Evolutionary conservation across 2,329 filamentous ascomycete species (phyloP).

Genomic region (Aspergillus fumigatiaffinis): DNA sequence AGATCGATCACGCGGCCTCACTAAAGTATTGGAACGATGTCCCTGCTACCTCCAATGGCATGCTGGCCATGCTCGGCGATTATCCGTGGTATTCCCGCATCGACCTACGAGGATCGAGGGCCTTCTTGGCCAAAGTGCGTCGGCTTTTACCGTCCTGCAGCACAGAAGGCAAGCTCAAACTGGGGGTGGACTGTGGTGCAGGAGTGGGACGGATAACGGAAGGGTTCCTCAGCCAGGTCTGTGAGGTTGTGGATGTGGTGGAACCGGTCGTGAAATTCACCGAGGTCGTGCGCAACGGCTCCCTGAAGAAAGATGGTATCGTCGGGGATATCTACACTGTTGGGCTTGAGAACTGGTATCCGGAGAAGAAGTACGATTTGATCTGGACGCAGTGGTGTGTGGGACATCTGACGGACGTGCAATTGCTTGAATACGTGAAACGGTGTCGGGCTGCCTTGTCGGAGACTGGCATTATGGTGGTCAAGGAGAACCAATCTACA

Average conservation of each 20-base stretch:
- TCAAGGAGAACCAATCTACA: constrained; percentile 76
- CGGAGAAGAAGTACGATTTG: constrained; percentile 61
- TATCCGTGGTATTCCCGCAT: constrained; percentile 64
- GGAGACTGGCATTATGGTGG: constrained; percentile 52
- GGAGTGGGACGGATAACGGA: constrained; percentile 81
- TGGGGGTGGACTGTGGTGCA: constrained; percentile 59
- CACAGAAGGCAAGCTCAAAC: constrained; percentile 16
- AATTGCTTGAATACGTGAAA: constrained; percentile 64
- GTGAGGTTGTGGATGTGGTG: constrained; percentile 72
- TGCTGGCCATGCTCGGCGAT: constrained; percentile 58
- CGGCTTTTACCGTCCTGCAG: constrained; percentile 17
- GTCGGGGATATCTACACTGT: constrained; percentile 65
- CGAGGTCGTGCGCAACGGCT: constrained; percentile 47
- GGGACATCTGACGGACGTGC: constrained; percentile 71
- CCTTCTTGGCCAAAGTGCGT: constrained; percentile 64
- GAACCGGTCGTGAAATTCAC: constrained; percentile 85
- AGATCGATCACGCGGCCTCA: constrained; percentile 34
- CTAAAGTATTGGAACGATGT: constrained; percentile 35
- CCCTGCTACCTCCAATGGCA: constrained; percentile 52
- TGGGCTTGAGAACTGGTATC: constrained; percentile 70
- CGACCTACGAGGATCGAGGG: constrained; percentile 65
- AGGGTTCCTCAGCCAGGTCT: constrained; percentile 67
- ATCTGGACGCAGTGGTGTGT: constrained; percentile 93
- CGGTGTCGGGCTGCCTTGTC: constrained; percentile 54
- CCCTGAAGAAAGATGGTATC: constrained; percentile 41